These are phyloP conservation scores for Lipomyces sp. DNA, from an alignment of 805 yeast genomes.

Conservation along the genomic window DNA sequence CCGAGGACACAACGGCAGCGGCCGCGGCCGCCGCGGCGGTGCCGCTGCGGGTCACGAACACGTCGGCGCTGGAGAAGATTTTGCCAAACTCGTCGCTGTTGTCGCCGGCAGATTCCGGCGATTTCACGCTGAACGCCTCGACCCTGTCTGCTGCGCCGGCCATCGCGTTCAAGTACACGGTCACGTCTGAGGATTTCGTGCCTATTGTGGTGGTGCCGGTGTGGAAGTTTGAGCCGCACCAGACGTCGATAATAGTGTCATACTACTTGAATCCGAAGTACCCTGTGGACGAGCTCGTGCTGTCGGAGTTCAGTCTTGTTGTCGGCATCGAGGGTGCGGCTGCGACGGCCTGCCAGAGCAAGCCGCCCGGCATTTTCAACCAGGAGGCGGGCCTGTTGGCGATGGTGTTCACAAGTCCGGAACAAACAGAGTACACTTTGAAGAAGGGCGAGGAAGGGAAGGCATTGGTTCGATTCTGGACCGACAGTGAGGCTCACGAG, in stretches of 20 bases:
- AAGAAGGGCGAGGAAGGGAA: conserved; percentile 53
- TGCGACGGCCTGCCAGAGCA: conserved; percentile 72
- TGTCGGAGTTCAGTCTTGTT: conserved; percentile 60
- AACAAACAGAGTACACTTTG: conserved; percentile 41
- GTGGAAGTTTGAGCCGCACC: conserved; percentile 85
- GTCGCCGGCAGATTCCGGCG: conserved; percentile 42
- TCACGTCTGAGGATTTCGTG: conserved; percentile 44
- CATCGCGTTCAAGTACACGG: conserved; percentile 78
- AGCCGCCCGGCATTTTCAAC: conserved; percentile 89
- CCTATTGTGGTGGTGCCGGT: conserved; percentile 76
- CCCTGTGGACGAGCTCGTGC: conserved; percentile 42
- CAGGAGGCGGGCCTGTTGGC: conserved; percentile 81
- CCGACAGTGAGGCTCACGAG: conserved; percentile 69
- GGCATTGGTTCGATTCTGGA: conserved; percentile 80
- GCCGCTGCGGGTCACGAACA: conserved; percentile 44
- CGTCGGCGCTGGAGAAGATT: conserved; percentile 45
- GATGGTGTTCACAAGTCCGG: conserved; percentile 60
- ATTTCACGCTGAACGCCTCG: conserved; percentile 13
- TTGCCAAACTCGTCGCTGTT: conserved; percentile 54
- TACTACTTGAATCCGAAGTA: conserved; percentile 54
- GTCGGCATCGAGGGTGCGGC: conserved; percentile 59
- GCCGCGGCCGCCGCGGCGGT: conserved; percentile 41
- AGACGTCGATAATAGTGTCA: conserved; percentile 79
- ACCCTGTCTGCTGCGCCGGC: conserved; percentile 47
- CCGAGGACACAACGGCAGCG: conserved; percentile 34